Conservation (phyloP, 495 filamentous ascomycete species). For the Daldinia vernicosa region DNA sequence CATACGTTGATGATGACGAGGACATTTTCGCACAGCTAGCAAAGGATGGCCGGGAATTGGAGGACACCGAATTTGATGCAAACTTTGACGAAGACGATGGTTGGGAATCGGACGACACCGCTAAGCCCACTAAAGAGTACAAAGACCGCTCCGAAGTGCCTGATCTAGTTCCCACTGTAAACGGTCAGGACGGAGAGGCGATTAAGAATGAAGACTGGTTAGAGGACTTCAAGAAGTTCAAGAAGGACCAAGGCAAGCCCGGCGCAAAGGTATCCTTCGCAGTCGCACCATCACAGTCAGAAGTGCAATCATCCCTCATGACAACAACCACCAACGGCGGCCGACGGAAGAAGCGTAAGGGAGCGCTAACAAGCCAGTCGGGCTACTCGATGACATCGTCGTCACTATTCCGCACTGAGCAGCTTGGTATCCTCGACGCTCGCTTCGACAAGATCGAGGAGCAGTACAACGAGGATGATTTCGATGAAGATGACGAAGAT, state of each 20-base stretch:
- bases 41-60: slow-evolving; percentile 71
- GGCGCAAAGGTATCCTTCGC: slow-evolving; percentile 48
- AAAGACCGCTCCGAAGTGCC: slow-evolving; percentile 58
- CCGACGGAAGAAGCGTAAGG: slow-evolving; percentile 87
- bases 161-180: slow-evolving; percentile 54
- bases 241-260: slow-evolving; percentile 71
- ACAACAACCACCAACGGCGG: slow-evolving; percentile 79
- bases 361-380: slow-evolving; percentile 86
- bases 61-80: slow-evolving; percentile 62
- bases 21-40: slow-evolving; percentile 84
- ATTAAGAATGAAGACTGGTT: slow-evolving; percentile 75
- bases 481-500: slow-evolving; percentile 60
- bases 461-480: slow-evolving; percentile 64
- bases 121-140: slow-evolving; percentile 68
- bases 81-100: slow-evolving; percentile 75
- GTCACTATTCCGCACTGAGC: slow-evolving; percentile 85
- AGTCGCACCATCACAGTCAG: slow-evolving; percentile 60
- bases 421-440: slow-evolving; percentile 83
- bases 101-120: slow-evolving; percentile 95
- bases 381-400: slow-evolving; percentile 98
- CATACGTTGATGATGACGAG: slow-evolving; percentile 89
- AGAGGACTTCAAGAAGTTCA: slow-evolving; percentile 88
- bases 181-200: slow-evolving; percentile 57
- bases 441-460: slow-evolving; percentile 92
- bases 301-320: slow-evolving; percentile 77